These are phyloP conservation scores for Exophiala xenobiotica DNA, from an alignment of 2,329 filamentous ascomycete genomes.

Conservation along the genomic window DNA sequence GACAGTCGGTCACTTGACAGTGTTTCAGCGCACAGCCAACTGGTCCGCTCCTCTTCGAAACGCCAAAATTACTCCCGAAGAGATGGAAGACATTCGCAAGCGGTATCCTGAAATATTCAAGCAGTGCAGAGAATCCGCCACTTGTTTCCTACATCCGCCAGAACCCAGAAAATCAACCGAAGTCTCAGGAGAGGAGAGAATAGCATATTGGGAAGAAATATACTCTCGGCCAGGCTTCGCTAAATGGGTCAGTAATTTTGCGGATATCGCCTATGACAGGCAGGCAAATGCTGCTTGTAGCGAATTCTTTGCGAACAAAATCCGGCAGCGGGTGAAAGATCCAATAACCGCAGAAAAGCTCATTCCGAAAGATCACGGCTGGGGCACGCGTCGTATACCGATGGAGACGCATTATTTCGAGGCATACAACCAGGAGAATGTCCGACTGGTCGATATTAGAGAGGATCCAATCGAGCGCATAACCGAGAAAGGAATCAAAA, in stretches of 20 bases:
- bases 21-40: constrained; percentile 65
- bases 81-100: constrained; percentile 44
- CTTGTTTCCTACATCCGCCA: constrained; percentile 60
- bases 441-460: constrained; percentile 48
- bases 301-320: constrained; percentile 57
- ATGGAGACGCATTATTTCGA: constrained; percentile 56
- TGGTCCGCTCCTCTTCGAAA: constrained; percentile 61
- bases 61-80: constrained; percentile 46
- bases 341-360: constrained; percentile 53
- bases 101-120: constrained; percentile 16
- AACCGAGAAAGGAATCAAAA: constrained; percentile 41
- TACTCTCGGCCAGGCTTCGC: constrained; percentile 56
- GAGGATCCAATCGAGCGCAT: constrained; percentile 44
- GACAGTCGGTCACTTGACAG: constrained; percentile 49
- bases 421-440: constrained; percentile 47
- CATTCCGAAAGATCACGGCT: constrained; percentile 55
- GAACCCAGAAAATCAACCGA: constrained; percentile 42
- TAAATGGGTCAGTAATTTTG: constrained; percentile 54
- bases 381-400: constrained; percentile 53
- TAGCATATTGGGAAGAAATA: constrained; percentile 49
- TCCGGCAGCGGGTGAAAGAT: constrained; percentile 52
- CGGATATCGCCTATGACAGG: constrained; percentile 48
- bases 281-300: constrained; percentile 55
- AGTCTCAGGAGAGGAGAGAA: constrained; percentile 30
- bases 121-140: constrained; percentile 49